Evolutionary conservation across 108 stramenopile species (phyloP), one percentile per base, ranked within the genome.

Genomic region (Cyclostephanos tholiformis): DNA sequence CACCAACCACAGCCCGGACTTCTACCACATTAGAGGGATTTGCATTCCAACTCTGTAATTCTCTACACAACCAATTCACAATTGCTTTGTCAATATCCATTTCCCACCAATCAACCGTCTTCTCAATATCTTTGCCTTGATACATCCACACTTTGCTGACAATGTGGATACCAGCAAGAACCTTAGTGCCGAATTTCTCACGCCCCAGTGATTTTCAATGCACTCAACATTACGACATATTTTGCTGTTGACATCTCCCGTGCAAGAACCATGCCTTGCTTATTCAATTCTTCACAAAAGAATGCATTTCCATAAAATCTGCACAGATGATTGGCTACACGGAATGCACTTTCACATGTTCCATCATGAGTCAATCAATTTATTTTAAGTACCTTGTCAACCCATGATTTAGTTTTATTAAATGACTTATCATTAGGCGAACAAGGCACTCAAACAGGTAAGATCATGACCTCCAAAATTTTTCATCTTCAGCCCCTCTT

Each of bases 231-330:
- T 2, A 26, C 56, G 7, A 7, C 27, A 25, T 25, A 57, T 57
- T 57, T 9, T 7, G 10, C 25, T n/a, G 56, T 27, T 2, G 56
- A 25, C 56, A 57, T 57, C 56, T 8, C 13, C 27, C 29, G 8
- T 57, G 56, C 56, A 57, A 26, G 27, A 13, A 14, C 27, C 25
- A 57, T 57, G 13, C 56, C 56, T 57, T 57, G 56, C 23, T 57
- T 57, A 29, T 1, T 7, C 56, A 57, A 6, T 29, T 25, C 56
- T 57, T 9, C 4, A 14, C 26, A n/a, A 57, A 57, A 12, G 10
- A 26, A 3, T n/a, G n/a, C n/a, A 7, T 25, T 26, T 14, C 4
- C 1, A 29, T 57, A 29, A 25, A 29, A 57, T 57, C 25, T 57
- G 3, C 22, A 26, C 56, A 57, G 26, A 57, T 57, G 56, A 57